Percentiles rank a stretch among this genome's conserved stretches.
These are phyloP conservation scores for Colletotrichum sp. DNA, from an alignment of 2,329 filamentous ascomycete genomes.

Conservation along the genomic window DNA sequence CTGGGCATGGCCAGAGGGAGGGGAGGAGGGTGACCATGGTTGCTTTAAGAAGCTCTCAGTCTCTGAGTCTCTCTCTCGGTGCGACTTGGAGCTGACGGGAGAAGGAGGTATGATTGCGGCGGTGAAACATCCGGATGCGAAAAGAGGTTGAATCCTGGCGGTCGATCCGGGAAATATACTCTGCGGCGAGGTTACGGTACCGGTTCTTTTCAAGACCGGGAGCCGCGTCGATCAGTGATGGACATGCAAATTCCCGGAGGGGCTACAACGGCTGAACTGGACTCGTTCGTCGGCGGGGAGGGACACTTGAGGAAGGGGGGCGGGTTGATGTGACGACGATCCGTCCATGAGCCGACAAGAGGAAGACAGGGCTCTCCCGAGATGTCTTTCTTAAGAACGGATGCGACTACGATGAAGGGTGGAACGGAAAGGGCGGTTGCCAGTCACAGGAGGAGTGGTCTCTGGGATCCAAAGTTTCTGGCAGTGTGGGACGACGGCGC, in stretches of 20 bases:
- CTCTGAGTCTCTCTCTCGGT: not conserved
- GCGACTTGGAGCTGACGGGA: not conserved
- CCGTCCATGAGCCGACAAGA: slow-evolving; percentile 1
- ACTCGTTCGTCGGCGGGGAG: not conserved
- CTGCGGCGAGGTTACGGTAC: not conserved
- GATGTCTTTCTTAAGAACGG: slow-evolving; percentile 8
- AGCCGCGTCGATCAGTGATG: slow-evolving; percentile 11
- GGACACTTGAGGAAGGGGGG: not conserved
- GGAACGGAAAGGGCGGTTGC: not conserved
- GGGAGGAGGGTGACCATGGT: slow-evolving; percentile 12
- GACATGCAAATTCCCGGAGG: not conserved
- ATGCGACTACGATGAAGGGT: not conserved
- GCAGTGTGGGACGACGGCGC: slow-evolving; percentile 5
- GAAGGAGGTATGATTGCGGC: not conserved
- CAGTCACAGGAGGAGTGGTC: not conserved
- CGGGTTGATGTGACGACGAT: not conserved
- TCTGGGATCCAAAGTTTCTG: not conserved
- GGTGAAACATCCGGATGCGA: slow-evolving; percentile 1
- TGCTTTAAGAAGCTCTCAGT: slow-evolving; percentile 4
- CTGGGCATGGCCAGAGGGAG: not conserved
- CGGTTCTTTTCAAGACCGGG: not conserved
- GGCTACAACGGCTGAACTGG: not conserved
- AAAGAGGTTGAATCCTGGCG: not conserved
- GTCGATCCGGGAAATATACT: not conserved
- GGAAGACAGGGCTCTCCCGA: slow-evolving; percentile 1